Evolutionary conservation across 257 asterid species (phyloP).

Genomic region (Cruciata laevipes): DNA sequence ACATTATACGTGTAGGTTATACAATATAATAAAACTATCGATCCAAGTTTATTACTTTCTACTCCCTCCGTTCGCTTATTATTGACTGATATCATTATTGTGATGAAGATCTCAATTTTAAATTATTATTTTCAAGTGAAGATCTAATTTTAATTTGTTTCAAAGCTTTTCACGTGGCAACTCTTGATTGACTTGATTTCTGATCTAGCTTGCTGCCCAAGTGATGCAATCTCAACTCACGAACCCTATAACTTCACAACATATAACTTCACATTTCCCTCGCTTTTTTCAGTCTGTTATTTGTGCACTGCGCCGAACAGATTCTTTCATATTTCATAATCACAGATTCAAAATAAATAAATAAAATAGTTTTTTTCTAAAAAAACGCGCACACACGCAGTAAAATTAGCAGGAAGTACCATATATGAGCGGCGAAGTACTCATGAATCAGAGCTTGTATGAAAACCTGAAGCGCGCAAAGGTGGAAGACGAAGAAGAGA

Average conservation of each 20-base stretch:
- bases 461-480: slow-evolving; percentile 13
- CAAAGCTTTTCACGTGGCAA: neutral
- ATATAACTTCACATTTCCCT: slow-evolving; percentile 13
- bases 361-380: too few species aligned
- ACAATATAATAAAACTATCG: too few species aligned
- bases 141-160: too few species aligned
- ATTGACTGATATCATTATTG: too few species aligned
- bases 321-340: slow-evolving; percentile 31
- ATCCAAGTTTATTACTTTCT: too few species aligned
- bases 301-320: slow-evolving; percentile 7
- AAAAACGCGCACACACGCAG: neutral
- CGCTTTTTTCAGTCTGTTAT: slow-evolving; percentile 3
- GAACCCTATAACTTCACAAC: neutral
- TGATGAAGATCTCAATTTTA: too few species aligned
- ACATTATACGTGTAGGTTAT: too few species aligned
- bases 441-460: slow-evolving; percentile 4
- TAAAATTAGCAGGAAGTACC: too few species aligned
- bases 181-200: neutral
- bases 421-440: neutral
- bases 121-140: too few species aligned
- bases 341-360: neutral
- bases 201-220: neutral
- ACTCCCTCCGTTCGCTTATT: too few species aligned
- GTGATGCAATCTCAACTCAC: neutral
- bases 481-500: slow-evolving; percentile 23